Base-by-base conservation (phyloP, 1,284 basidiomycete genomes). In the Tilletia caries region DNA sequence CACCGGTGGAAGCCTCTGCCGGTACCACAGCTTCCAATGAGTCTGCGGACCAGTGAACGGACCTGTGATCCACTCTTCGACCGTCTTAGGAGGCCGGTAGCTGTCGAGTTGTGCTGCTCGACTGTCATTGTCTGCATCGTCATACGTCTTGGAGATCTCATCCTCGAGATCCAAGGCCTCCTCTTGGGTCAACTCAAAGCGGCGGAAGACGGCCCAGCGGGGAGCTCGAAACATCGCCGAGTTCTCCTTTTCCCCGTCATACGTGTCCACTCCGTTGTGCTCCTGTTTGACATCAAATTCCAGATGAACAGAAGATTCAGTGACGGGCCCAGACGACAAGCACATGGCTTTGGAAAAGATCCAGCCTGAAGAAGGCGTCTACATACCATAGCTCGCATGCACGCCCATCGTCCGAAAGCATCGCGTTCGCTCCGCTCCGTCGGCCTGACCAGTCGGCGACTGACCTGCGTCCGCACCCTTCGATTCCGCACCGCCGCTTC, bases 371-470 rank as follows among this genome's bases (percentile, higher is more conserved):
- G n/a, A n/a, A n/a, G n/a, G n/a, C 15, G 18, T 27, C 37, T 5
- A 62, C 58, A 32, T 32, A 62, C 58, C 8, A 12, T 4, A 20
- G 32, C 32, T 15, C 58, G 58, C 29, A 4, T 34, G 15, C 10
- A 33, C 20, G n/a, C 58, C 58, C 58, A 62, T 23, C 27, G 27
- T 6, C 18, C 23, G n/a, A 62, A 62, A 10, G 58, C 58, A 25
- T 34, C 58, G 15, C 33, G 32, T n/a, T 62, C 58, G 32, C 58
- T 62, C 18, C 58, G 27, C 18, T 62, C 58, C 32, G 58, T 62
- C 5, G 58, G 58, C 58, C 58, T 12, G 13, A 62, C 58, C 5
- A 62, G 58, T 33, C 58, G 10, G 2, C 58, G 58, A 34, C 58
- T 62, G 58, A 62, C 58, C 20, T 33, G 33, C 29, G 6, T 37